Evolutionary conservation across 371 early-diverging fungal genomes (phyloP).

Genomic region (Mortierella sp.): DNA sequence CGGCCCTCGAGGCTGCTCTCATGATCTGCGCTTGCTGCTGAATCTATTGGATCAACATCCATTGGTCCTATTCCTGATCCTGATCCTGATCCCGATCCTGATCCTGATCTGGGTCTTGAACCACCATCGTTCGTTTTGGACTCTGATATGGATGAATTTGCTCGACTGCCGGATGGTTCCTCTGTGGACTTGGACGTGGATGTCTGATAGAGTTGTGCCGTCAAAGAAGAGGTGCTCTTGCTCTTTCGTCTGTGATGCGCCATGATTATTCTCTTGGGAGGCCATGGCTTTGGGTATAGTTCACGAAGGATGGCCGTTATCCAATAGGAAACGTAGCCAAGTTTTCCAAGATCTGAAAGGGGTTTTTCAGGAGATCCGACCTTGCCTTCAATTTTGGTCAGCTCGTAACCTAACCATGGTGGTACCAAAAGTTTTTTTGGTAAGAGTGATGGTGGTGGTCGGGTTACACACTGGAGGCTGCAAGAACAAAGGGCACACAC

Average conservation of each 20-base stretch:
- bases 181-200: not conserved
- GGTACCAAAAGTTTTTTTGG: not conserved
- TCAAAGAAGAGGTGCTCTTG: not conserved
- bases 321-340: constrained; percentile 83
- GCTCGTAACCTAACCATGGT: constrained; percentile 75
- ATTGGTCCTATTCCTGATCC: constrained; percentile 11
- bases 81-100: too few relatives aligned
- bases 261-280: constrained; percentile 23
- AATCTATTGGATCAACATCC: constrained; percentile 22
- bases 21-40: too few relatives aligned
- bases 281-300: constrained; percentile 51
- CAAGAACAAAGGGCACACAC: constrained; percentile 17
- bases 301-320: constrained; percentile 70
- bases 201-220: too few relatives aligned
- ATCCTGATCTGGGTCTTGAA: too few relatives aligned
- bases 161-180: too few relatives aligned
- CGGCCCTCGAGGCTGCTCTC: too few relatives aligned
- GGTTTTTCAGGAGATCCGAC: constrained; percentile 94
- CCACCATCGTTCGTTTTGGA: too few relatives aligned
- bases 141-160: too few relatives aligned
- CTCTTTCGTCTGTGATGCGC: constrained; percentile 10
- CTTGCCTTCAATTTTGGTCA: constrained; percentile 89
- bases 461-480: too few relatives aligned
- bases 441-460: not conserved
- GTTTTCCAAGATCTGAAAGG: constrained; percentile 76